phyloP scores from a whole-genome alignment of 768 basidiomycete species.

The Russula abietina region DNA sequence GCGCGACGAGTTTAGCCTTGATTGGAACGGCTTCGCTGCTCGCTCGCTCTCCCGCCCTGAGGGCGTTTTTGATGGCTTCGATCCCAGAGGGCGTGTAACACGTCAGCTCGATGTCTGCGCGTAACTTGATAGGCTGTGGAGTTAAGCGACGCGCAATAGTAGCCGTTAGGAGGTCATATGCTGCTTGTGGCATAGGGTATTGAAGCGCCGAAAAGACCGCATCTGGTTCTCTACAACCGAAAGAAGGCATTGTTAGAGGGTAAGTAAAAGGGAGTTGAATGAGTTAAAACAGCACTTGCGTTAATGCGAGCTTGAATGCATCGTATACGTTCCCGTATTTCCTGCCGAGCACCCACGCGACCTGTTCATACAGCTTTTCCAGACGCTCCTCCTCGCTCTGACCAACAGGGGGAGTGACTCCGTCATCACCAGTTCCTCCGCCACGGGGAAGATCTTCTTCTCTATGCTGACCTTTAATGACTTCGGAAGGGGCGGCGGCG shows the following conservation, averaged over 20 bases:
- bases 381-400: constrained; percentile 71
- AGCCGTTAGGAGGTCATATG: constrained; percentile 56
- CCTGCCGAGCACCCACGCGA: constrained; percentile 89
- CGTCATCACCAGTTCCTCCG: constrained; percentile 39
- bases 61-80: constrained; percentile 90
- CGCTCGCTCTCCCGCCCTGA: constrained; percentile 81
- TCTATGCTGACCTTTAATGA: constrained; percentile 42
- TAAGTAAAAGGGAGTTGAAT: background rate
- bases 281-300: constrained; percentile 45
- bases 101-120: constrained; percentile 95
- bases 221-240: constrained; percentile 55
- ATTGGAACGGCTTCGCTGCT: constrained; percentile 90
- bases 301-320: constrained; percentile 94
- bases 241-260: constrained; percentile 2
- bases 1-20: constrained; percentile 94
- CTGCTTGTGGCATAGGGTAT: constrained; percentile 49
- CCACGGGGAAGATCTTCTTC: constrained; percentile 33
- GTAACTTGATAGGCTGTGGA: constrained; percentile 97
- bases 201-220: constrained; percentile 72
- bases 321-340: constrained; percentile 96
- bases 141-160: constrained; percentile 94
- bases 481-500: constrained; percentile 24
- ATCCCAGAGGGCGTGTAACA: constrained; percentile 96
- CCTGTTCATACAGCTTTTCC: constrained; percentile 81
- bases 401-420: constrained; percentile 35